Evolutionary conservation across 208 protist species (phyloP).

Genomic region (Trypanosoma congolense): DNA sequence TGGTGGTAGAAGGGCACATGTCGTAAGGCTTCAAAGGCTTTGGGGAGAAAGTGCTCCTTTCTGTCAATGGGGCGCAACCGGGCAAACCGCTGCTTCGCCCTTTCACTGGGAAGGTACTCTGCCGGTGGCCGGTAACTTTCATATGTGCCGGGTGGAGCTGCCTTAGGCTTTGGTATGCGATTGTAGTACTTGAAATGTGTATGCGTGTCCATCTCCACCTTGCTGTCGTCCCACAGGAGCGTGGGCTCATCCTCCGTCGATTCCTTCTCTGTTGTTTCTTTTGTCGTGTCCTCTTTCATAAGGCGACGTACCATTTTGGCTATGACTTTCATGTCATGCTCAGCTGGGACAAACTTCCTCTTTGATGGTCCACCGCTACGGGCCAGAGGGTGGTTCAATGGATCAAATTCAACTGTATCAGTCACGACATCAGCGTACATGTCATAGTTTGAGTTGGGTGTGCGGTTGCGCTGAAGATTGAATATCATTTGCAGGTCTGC

Average conservation of each 20-base stretch:
- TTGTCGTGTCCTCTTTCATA: conserved; percentile 25
- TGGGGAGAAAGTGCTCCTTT: conserved; percentile 91
- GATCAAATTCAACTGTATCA: conserved; percentile 85
- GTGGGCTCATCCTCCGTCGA: conserved; percentile 31
- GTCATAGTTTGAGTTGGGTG: conserved; percentile 80
- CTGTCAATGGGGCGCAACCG: conserved; percentile 88
- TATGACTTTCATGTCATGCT: conserved; percentile 89
- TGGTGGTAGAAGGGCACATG: conserved; percentile 94
- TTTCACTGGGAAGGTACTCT: conserved; percentile 95
- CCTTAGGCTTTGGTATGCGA: conserved; percentile 72
- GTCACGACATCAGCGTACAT: conserved; percentile 85
- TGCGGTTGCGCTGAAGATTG: conserved; percentile 91
- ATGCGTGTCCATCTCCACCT: conserved; percentile 84
- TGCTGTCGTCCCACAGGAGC: conserved; percentile 79
- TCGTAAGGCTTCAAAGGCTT: conserved; percentile 89
- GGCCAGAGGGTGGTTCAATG: conserved; percentile 90
- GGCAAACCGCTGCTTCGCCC: conserved; percentile 84
- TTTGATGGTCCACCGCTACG: conserved; percentile 79
- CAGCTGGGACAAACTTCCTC: conserved; percentile 72
- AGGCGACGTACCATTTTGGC: conserved; percentile 86
- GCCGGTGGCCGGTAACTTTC: conserved; percentile 98
- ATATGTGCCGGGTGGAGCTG: conserved; percentile 90
- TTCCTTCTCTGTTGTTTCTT: conserved; percentile 25
- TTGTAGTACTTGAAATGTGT: conserved; percentile 87
- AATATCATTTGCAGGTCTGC: conserved; percentile 91